Percentiles rank a stretch among this genome's conserved stretches.
Evolutionary conservation across 2,329 filamentous ascomycete species (phyloP).

Genomic region (Epichloe uncinata): DNA sequence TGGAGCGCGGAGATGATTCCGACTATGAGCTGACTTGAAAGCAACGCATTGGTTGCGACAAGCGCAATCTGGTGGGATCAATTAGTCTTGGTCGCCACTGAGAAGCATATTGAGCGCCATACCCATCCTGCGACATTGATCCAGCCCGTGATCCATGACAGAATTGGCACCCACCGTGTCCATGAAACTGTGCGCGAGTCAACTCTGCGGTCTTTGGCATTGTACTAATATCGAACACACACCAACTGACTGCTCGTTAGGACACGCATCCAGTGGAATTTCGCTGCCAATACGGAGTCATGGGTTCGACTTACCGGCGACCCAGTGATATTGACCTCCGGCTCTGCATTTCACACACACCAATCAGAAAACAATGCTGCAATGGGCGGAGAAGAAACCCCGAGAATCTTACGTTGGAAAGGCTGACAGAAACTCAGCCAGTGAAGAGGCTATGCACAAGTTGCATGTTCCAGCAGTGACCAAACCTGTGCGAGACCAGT

Average conservation of each 20-base stretch:
- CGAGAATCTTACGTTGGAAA: constrained; percentile 29
- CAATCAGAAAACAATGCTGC: no score
- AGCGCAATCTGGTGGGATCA: constrained; percentile 33
- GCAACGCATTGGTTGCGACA: constrained; percentile 52
- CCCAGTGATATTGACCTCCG: constrained; percentile 58
- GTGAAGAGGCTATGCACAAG: constrained; percentile 41
- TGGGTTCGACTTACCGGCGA: constrained; percentile 31
- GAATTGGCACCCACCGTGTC: constrained; percentile 12
- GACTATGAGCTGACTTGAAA: constrained; percentile 53
- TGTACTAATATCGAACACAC: background rate
- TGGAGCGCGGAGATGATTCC: constrained; percentile 51
- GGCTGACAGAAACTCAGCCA: constrained; percentile 57
- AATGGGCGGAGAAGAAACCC: no score
- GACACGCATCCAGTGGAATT: background rate
- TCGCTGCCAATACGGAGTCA: no score
- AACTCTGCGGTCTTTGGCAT: background rate
- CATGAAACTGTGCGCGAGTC: constrained; percentile 9
- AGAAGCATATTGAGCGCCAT: background rate
- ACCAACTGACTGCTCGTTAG: background rate
- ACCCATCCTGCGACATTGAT: constrained; percentile 56
- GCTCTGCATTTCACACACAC: constrained; percentile 15
- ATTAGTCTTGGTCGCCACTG: background rate
- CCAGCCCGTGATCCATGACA: constrained; percentile 33
- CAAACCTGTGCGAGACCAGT: constrained; percentile 9
- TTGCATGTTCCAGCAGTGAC: constrained; percentile 22